Evolutionary conservation across 2,329 filamentous ascomycete genomes (phyloP).

Genomic region (Fusarium sp.): DNA sequence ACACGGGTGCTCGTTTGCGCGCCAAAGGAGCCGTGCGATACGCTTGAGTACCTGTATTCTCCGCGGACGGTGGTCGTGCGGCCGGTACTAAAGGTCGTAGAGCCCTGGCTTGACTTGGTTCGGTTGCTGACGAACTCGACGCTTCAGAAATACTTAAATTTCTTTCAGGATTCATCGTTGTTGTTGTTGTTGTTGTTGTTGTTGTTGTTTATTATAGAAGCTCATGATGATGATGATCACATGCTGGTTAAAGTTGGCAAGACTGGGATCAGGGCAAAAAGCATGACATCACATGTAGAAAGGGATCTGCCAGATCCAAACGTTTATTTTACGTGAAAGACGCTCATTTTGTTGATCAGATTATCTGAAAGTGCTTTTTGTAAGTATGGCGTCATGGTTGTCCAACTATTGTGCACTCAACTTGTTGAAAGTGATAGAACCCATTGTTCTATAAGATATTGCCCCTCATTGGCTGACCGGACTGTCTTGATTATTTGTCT

Average conservation of each 20-base stretch:
- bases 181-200: no score
- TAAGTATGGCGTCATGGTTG: no score
- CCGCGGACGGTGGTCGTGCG: neutral
- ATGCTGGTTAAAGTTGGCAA: neutral
- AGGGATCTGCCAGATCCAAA: no score
- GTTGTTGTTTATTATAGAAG: neutral
- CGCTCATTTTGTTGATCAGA: no score
- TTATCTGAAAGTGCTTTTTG: neutral
- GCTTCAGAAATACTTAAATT: neutral
- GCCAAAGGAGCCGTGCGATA: slow-evolving; percentile 1
- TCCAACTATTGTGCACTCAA: no score
- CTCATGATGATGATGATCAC: neutral
- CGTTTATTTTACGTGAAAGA: no score
- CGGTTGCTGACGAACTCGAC: neutral
- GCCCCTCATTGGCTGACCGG: no score
- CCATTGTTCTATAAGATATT: no score
- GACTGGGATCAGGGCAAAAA: no score
- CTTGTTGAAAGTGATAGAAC: no score
- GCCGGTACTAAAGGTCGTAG: neutral
- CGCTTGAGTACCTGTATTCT: neutral
- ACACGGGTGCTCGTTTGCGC: neutral
- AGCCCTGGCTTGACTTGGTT: fast-evolving
- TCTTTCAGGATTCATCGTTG: neutral
- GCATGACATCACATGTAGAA: neutral
- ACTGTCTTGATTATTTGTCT: no score